Conservation (phyloP, 257 asterid species). For the Misopates orontium region DNA sequence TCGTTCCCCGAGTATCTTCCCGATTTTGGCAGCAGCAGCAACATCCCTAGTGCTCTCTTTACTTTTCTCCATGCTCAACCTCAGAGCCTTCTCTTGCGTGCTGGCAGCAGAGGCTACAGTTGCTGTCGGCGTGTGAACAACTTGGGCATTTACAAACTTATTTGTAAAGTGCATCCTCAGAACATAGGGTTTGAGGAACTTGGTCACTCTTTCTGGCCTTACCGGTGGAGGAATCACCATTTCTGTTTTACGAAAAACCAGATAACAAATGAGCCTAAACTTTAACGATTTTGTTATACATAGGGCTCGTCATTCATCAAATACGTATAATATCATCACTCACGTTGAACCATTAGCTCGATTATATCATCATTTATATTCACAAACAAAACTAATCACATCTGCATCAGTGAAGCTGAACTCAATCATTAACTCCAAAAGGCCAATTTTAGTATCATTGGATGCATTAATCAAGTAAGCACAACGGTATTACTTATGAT, state of each 20-base stretch:
- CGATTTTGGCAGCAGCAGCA: constrained; percentile 91
- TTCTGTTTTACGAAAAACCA: constrained; percentile 26
- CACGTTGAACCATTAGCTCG: not conserved
- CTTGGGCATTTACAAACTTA: constrained; percentile 79
- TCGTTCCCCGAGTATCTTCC: constrained; percentile 77
- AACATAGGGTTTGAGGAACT: constrained; percentile 81
- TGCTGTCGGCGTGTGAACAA: constrained; percentile 84
- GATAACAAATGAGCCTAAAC: not conserved
- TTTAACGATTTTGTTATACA: not conserved
- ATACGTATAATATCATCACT: not conserved
- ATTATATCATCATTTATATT: not conserved
- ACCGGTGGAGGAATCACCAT: constrained; percentile 84
- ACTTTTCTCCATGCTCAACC: constrained; percentile 59
- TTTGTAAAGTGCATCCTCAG: constrained; percentile 86
- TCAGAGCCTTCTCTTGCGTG: constrained; percentile 82
- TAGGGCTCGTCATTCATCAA: not conserved
- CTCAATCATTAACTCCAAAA: no score
- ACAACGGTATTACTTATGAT: no score
- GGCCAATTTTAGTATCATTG: no score
- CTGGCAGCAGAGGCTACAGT: constrained; percentile 92
- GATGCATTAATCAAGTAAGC: no score
- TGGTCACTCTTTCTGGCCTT: constrained; percentile 61
- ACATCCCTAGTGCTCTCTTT: constrained; percentile 76
- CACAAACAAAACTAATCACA: no score
- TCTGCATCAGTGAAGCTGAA: no score